These are phyloP conservation scores for Pseudocercospora eumusae DNA, from an alignment of 2,329 filamentous ascomycete species.

Conservation along the genomic window DNA sequence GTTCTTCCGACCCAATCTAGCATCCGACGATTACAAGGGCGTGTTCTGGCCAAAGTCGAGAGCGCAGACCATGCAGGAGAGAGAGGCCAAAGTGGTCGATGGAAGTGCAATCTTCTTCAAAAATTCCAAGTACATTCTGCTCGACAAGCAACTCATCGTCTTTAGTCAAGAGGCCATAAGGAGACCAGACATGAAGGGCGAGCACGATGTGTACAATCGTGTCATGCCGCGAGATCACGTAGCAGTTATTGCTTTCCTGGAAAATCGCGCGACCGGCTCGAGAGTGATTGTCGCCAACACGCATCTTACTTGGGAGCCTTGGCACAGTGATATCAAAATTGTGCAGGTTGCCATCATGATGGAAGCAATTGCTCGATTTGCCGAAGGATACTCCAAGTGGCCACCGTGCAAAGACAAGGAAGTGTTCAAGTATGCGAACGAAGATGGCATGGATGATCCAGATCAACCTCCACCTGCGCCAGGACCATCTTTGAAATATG, in stretches of 20 bases:
- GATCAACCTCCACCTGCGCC: slow-evolving; percentile 54
- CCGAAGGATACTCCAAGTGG: slow-evolving; percentile 79
- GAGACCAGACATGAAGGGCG: slow-evolving; percentile 92
- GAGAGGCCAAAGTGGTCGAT: slow-evolving; percentile 85
- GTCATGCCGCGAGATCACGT: slow-evolving; percentile 99
- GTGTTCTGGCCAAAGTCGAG: slow-evolving; percentile 89
- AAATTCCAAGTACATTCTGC: slow-evolving; percentile 85
- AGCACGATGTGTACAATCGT: slow-evolving; percentile 96
- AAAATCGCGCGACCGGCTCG: slow-evolving; percentile 86
- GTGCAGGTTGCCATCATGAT: slow-evolving; percentile 95
- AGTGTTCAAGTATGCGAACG: slow-evolving; percentile 51
- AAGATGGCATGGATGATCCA: slow-evolving; percentile 52
- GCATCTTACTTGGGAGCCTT: slow-evolving; percentile 93
- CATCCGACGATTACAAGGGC: slow-evolving; percentile 86
- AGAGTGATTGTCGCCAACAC: slow-evolving; percentile 91
- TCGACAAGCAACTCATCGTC: slow-evolving; percentile 93
- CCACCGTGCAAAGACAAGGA: slow-evolving; percentile 79
- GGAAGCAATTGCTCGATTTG: slow-evolving; percentile 83
- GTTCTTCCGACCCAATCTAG: slow-evolving; percentile 83
- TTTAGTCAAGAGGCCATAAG: slow-evolving; percentile 92
- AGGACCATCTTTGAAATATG: slow-evolving; percentile 82
- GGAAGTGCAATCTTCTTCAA: slow-evolving; percentile 98
- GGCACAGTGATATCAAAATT: slow-evolving; percentile 88
- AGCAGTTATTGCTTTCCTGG: slow-evolving; percentile 85
- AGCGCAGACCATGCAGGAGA: slow-evolving; percentile 87